These are phyloP conservation scores for Suillus luteus DNA, from an alignment of 768 basidiomycete species.

Conservation along the genomic window DNA sequence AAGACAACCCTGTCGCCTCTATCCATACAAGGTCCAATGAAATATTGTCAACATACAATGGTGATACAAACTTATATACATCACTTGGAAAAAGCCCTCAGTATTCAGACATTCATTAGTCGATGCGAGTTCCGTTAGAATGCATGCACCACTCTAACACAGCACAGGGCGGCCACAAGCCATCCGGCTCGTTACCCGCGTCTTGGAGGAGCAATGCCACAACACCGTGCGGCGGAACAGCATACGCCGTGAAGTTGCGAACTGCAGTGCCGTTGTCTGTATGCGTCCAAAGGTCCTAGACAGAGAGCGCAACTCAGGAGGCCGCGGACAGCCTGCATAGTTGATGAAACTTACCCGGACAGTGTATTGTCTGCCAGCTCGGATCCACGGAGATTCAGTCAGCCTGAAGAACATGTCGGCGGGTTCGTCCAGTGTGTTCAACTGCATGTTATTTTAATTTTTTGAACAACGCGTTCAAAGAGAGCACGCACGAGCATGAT, in stretches of 20 bases:
- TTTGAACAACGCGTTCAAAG: background rate
- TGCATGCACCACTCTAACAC: slow-evolving; percentile 58
- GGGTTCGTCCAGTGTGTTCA: slow-evolving; percentile 59
- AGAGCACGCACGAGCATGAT: slow-evolving; percentile 58
- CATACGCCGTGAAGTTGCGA: slow-evolving; percentile 53
- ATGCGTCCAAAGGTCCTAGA: slow-evolving; percentile 72
- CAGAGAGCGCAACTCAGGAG: slow-evolving; percentile 9
- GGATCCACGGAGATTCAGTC: slow-evolving; percentile 71
- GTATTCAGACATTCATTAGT: slow-evolving; percentile 15
- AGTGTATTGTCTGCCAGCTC: slow-evolving; percentile 64
- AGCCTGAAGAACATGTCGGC: slow-evolving; percentile 62
- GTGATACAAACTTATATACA: slow-evolving; percentile 5
- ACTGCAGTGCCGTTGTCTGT: slow-evolving; percentile 68
- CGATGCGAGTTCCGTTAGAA: slow-evolving; percentile 53
- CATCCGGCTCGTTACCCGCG: slow-evolving; percentile 65
- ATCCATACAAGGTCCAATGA: background rate
- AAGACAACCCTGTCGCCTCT: background rate
- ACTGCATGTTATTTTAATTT: slow-evolving; percentile 34
- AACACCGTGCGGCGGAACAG: slow-evolving; percentile 69
- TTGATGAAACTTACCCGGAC: slow-evolving; percentile 50
- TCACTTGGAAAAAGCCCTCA: slow-evolving; percentile 3
- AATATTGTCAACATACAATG: slow-evolving; percentile 5
- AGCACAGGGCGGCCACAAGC: slow-evolving; percentile 57
- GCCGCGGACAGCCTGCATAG: background rate
- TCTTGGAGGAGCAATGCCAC: slow-evolving; percentile 67